A percentile compares a stretch with the other conserved stretches of the same genome.
Evolutionary conservation across 305 asterid species (phyloP).

Genomic region (Nicotiana rustica): DNA sequence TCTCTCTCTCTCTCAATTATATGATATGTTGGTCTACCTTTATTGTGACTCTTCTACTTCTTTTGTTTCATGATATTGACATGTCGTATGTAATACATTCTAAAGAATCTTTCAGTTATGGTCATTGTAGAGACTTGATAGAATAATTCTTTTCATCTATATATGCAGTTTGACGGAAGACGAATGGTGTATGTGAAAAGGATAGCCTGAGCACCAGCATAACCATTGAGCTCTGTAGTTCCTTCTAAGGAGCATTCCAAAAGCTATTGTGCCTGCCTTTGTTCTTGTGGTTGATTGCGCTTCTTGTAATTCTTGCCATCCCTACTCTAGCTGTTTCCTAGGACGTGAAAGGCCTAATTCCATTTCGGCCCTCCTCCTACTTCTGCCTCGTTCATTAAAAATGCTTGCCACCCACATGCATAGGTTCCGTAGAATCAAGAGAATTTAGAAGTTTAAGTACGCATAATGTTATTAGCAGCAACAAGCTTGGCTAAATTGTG

Average conservation of each 20-base stretch:
- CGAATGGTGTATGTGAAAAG: conserved; percentile 32
- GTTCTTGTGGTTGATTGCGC: not conserved
- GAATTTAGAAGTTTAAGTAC: not conserved
- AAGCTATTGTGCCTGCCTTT: conserved; percentile 41
- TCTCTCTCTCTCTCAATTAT: conserved; percentile 9
- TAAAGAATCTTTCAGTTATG: not conserved
- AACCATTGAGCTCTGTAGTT: conserved; percentile 35
- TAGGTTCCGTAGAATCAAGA: not conserved
- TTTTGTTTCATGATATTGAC: not conserved
- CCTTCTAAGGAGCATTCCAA: conserved; percentile 35
- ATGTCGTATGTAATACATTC: not conserved
- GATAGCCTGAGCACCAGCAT: conserved; percentile 30
- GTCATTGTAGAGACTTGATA: not conserved
- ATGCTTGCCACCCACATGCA: conserved; percentile 14
- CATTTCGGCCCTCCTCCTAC: conserved; percentile 31
- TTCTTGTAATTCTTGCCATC: conserved; percentile 39
- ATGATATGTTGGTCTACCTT: not conserved
- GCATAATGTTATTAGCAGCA: not conserved
- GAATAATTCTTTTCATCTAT: not conserved
- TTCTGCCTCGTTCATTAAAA: conserved; percentile 2
- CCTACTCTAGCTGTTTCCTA: conserved; percentile 39
- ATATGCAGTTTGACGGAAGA: conserved; percentile 47
- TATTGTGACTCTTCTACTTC: not conserved
- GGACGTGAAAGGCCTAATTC: conserved; percentile 37
- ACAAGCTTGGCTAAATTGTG: not conserved